Evolutionary conservation across 345 rosid species (phyloP), one percentile per base, ranked within the genome.

Genomic region (Euphorbia pulcherrima): DNA sequence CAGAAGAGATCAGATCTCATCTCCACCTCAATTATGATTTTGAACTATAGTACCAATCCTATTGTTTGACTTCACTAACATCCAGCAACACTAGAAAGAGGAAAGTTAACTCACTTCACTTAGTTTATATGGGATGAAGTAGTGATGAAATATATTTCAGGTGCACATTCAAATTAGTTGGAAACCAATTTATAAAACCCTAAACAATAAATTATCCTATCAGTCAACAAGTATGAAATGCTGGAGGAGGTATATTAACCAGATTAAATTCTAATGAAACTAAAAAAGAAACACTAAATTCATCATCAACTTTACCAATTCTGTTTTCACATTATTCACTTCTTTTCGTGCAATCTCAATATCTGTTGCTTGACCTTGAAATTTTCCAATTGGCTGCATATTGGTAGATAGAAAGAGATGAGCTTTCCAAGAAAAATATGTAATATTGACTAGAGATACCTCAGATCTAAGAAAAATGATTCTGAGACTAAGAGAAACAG

Each of bases 331-430:
- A 73, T 78, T 84, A 60, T 64, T 89, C 65, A 87, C 76, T 89
- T 88, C 95, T 79, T 80, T 82, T 74, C 95, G 85, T 23, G 94
- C 96, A 54, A 85, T 71, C 13, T 89, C 87, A 26, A 90, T 77
- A 84, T 85, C 96, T 48, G 97, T 79, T 77, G 97, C 95, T 78
- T 91, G 96, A 75, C 99, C 97, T 85, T 88, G 95, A 84, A 90
- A 87, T 78, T 95, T 86, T 56, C 86, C 94, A 65, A 94, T 85
- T 63, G 97, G 97, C 97, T 91, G 84, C 76, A 80, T 69, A 78
- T 56, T 74, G 75, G 69, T n/a, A 64, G 56, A 63, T 18, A 10
- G 64, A 55, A 69, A 35, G 28, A 67, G 50, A 69, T 23, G 47
- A 12, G 7, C 0, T 55, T 24, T 52, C 59, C 21, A 33, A 29